These are phyloP conservation scores for Hypoxylon sp. DNA, from an alignment of 2,329 filamentous ascomycete species.

Conservation along the genomic window DNA sequence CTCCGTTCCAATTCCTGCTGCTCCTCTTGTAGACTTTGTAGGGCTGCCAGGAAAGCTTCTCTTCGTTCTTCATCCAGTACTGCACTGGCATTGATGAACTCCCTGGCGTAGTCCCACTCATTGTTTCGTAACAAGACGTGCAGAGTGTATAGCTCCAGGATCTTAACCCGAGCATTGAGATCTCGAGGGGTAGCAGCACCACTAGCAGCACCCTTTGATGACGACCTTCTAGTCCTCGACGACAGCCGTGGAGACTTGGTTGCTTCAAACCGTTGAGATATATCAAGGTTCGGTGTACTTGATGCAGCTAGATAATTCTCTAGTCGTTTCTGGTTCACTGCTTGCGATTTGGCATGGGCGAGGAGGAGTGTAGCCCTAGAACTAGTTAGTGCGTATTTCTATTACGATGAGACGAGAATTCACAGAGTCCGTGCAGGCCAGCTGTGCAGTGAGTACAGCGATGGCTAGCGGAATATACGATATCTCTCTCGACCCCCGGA, in stretches of 20 bases:
- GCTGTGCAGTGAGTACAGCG: not conserved
- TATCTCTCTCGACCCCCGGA: not conserved
- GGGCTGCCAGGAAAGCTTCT: constrained; percentile 87
- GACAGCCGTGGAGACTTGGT: constrained; percentile 52
- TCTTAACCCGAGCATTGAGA: constrained; percentile 85
- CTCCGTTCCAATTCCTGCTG: constrained; percentile 77
- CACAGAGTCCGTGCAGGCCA: not conserved
- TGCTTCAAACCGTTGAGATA: constrained; percentile 72
- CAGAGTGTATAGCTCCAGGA: constrained; percentile 93
- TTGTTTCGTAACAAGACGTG: constrained; percentile 94
- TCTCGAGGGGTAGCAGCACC: constrained; percentile 87
- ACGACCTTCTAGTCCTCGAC: constrained; percentile 53
- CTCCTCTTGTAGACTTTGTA: constrained; percentile 87
- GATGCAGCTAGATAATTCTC: constrained; percentile 89
- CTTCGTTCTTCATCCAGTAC: constrained; percentile 92
- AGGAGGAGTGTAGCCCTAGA: constrained; percentile 86
- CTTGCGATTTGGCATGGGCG: constrained; percentile 88
- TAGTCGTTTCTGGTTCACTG: constrained; percentile 85
- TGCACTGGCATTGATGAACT: constrained; percentile 89
- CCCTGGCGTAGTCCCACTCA: constrained; percentile 94
- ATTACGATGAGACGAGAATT: not conserved
- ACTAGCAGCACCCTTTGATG: constrained; percentile 62
- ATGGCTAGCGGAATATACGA: not conserved
- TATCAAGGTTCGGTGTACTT: constrained; percentile 77
- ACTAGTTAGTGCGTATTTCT: constrained; percentile 15